Percentiles rank a stretch among this genome's conserved stretches.
These are phyloP conservation scores for Calonectria pseudoturangicola DNA, from an alignment of 2,329 filamentous ascomycete genomes.

Conservation along the genomic window DNA sequence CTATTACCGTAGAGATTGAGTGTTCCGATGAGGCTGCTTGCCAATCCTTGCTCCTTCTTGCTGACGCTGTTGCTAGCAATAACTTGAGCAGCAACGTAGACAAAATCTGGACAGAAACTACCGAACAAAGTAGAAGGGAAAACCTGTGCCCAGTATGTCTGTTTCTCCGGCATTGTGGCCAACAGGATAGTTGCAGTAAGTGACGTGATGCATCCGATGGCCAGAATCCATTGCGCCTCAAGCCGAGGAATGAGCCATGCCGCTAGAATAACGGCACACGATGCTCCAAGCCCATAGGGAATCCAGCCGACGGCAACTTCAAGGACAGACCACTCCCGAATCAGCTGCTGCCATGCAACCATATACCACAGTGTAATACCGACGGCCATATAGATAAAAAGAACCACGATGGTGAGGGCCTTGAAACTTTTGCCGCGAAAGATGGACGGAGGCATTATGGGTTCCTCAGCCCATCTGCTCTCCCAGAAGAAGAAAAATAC, in stretches of 20 bases:
- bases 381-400: slow-evolving; percentile 69
- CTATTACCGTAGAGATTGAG: slow-evolving; percentile 58
- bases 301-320: slow-evolving; percentile 60
- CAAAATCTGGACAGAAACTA: slow-evolving; percentile 67
- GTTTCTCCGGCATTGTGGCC: slow-evolving; percentile 66
- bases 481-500: slow-evolving; percentile 65
- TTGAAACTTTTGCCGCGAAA: slow-evolving; percentile 62
- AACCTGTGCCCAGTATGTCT: slow-evolving; percentile 62
- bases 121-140: slow-evolving; percentile 62
- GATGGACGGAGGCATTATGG: slow-evolving; percentile 67
- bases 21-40: slow-evolving; percentile 67
- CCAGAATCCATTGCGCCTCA: slow-evolving; percentile 68
- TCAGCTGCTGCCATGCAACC: slow-evolving; percentile 64
- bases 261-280: slow-evolving; percentile 52
- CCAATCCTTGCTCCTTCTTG: slow-evolving; percentile 69
- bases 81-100: slow-evolving; percentile 70
- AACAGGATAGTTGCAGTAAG: slow-evolving; percentile 37
- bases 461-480: slow-evolving; percentile 58
- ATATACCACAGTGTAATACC: slow-evolving; percentile 70
- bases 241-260: slow-evolving; percentile 68
- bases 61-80: slow-evolving; percentile 71
- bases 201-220: slow-evolving; percentile 59
- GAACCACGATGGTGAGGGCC: slow-evolving; percentile 64
- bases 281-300: slow-evolving; percentile 64
- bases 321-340: slow-evolving; percentile 63